phyloP scores from a whole-genome alignment of 257 asterid genomes.

The Solanum peruvianum region DNA sequence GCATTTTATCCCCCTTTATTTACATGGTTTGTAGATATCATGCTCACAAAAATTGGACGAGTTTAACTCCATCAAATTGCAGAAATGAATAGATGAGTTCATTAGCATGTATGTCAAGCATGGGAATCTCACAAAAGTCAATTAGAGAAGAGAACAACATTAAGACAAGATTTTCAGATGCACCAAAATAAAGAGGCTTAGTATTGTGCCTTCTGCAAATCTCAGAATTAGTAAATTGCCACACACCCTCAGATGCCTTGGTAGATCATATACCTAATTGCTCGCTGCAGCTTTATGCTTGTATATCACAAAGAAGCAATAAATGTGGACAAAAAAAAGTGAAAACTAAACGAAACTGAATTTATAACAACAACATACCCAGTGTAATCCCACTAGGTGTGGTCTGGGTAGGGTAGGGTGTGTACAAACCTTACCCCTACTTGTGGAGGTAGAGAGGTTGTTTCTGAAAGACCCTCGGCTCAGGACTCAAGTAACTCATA shows the following conservation, averaged over 20 bases:
- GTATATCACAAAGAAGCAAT: not conserved
- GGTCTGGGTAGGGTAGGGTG: not conserved
- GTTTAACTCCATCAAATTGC: not conserved
- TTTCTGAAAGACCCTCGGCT: not conserved
- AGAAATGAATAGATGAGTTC: not conserved
- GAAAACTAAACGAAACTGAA: not conserved
- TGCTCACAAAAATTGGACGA: not conserved
- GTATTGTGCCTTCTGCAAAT: not conserved
- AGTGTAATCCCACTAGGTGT: not conserved
- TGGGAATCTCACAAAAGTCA: not conserved
- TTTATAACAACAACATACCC: not conserved
- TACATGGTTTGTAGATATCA: not conserved
- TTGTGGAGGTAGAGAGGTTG: not conserved
- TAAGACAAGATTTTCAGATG: not conserved
- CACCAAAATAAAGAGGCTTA: not conserved
- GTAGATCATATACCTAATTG: not conserved
- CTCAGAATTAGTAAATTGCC: not conserved
- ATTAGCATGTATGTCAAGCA: not conserved
- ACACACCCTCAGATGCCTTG: not conserved
- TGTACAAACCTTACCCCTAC: not conserved
- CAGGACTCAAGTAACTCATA: not conserved
- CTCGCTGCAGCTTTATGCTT: not conserved
- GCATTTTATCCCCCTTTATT: not conserved
- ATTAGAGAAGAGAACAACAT: not conserved
- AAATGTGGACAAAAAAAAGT: not conserved